These are phyloP conservation scores for Termitomyces sp. DNA, from an alignment of 768 basidiomycete species.

Conservation along the genomic window DNA sequence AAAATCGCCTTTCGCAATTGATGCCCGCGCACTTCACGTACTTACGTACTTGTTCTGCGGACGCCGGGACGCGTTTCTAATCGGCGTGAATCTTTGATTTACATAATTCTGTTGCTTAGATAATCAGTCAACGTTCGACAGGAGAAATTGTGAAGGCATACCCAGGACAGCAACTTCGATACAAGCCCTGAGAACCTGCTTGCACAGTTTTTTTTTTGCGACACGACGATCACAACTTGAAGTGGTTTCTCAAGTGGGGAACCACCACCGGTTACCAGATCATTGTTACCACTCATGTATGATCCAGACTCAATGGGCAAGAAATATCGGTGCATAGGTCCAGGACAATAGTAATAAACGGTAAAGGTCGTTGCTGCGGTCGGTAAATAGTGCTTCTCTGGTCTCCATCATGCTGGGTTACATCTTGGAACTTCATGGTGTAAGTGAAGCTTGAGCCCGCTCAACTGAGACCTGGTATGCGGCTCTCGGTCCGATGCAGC, in stretches of 20 bases:
- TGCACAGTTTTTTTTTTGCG: too few species aligned
- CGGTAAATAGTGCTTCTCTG: not conserved
- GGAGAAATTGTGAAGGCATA: too few species aligned
- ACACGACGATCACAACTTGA: too few species aligned
- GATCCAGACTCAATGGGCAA: not conserved
- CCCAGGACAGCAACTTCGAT: too few species aligned
- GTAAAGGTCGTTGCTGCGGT: not conserved
- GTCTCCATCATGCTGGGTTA: not conserved
- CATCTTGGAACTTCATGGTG: not conserved
- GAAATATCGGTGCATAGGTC: not conserved
- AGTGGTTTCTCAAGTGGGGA: too few species aligned
- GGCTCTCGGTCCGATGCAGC: not conserved
- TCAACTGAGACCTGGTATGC: too few species aligned
- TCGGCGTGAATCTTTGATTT: not conserved
- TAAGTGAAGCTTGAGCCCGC: not conserved
- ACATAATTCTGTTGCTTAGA: not conserved
- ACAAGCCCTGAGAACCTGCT: too few species aligned
- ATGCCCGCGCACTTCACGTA: not conserved
- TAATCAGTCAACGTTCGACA: not conserved
- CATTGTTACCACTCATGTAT: not conserved
- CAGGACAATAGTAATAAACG: not conserved
- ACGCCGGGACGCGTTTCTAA: too few species aligned
- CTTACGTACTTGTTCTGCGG: not conserved
- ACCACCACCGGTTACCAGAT: too few species aligned
- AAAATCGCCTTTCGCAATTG: not conserved